Conservation (phyloP, 1,139 yeast genomes). For the Suhomyces taliae region DNA sequence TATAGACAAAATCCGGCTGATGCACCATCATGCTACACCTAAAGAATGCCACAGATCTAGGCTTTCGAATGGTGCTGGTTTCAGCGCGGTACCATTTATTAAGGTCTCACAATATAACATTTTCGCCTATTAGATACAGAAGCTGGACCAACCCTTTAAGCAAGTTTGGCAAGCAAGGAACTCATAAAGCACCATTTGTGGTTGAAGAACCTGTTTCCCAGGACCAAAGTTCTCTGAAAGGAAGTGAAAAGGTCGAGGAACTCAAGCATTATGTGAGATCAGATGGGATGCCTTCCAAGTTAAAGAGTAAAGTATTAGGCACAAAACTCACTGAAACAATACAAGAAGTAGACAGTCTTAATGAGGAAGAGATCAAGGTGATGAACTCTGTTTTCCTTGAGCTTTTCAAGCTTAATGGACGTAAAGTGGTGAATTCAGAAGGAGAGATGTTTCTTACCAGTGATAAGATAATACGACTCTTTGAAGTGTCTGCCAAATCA, state of each 20-base stretch:
- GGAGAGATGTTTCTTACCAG: constrained; percentile 3
- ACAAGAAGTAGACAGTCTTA: constrained; percentile 5
- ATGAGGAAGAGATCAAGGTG: constrained; percentile 16
- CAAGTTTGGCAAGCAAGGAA: constrained; percentile 12
- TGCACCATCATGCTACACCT: constrained; percentile 1
- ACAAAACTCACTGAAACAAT: constrained; percentile 23
- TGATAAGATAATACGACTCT: constrained; percentile 17
- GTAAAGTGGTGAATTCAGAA: constrained; percentile 5
- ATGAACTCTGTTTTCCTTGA: constrained; percentile 24
- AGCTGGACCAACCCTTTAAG: constrained; percentile 25
- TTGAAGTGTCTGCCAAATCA: constrained; percentile 20
- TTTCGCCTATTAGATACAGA: background rate
- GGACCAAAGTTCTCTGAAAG: background rate
- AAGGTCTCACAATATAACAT: background rate
- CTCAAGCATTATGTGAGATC: constrained; percentile 29
- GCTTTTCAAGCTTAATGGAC: constrained; percentile 17
- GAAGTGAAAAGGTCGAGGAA: constrained; percentile 3
- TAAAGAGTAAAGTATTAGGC: constrained; percentile 22
- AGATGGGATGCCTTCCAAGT: constrained; percentile 26
- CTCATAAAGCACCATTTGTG: background rate
- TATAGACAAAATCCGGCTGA: background rate
- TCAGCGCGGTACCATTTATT: background rate
- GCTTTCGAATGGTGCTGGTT: constrained; percentile 1
- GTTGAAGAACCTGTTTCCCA: background rate
- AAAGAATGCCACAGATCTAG: background rate